Evolutionary conservation across 306 rosid genomes (phyloP).

Genomic region (Cucumis sativus): DNA sequence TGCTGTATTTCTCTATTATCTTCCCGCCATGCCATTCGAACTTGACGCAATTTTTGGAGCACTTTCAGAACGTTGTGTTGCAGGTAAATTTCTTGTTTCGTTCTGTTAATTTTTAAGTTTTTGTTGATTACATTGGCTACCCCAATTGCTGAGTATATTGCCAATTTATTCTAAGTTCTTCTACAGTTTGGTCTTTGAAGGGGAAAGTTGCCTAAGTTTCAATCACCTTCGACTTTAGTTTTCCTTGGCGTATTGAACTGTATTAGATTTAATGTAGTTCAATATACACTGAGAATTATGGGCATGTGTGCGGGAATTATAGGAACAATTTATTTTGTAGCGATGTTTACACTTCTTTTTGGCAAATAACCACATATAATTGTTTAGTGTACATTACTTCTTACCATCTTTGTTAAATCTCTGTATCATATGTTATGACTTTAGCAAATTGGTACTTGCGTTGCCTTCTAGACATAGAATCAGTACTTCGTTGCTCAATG

Average conservation of each 20-base stretch:
- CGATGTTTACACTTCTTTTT: not conserved
- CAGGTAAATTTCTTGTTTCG: slow-evolving; percentile 29
- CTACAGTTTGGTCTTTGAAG: not conserved
- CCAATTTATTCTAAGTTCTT: not conserved
- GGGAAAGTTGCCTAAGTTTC: not conserved
- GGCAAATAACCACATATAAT: not conserved
- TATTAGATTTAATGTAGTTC: not conserved
- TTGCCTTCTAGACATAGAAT: no score
- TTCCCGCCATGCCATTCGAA: slow-evolving; percentile 60
- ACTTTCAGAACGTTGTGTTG: slow-evolving; percentile 36
- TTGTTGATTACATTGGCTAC: not conserved
- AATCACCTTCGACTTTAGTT: not conserved
- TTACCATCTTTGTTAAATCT: not conserved
- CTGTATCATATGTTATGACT: not conserved
- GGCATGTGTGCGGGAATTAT: not conserved
- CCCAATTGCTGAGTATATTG: not conserved
- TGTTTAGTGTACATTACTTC: not conserved
- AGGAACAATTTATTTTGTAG: not conserved
- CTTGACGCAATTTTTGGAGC: slow-evolving; percentile 44
- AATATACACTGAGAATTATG: not conserved
- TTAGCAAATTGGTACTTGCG: not conserved
- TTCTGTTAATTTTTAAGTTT: not conserved
- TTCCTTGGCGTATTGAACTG: not conserved
- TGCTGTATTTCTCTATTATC: slow-evolving; percentile 67
- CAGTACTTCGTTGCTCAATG: not conserved